Evolutionary conservation across 306 rosid genomes (phyloP).

Genomic region (Phaseolus lunatus): DNA sequence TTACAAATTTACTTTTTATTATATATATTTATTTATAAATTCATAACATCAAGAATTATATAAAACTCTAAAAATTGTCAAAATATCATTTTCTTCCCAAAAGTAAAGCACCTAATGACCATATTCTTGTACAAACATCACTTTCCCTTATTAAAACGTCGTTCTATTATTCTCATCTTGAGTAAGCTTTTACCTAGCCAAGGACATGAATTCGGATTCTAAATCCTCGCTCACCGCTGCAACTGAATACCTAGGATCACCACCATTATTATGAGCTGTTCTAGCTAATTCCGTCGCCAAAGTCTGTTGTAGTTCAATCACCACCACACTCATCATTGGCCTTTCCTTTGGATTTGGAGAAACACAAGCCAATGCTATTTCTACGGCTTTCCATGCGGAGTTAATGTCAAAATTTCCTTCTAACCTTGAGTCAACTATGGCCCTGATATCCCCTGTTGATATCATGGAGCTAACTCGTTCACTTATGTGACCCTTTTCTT

Average conservation of each 20-base stretch:
- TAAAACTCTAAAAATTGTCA: no score
- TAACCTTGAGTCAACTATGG: slow-evolving; percentile 51
- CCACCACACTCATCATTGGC: slow-evolving; percentile 54
- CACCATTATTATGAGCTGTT: not conserved
- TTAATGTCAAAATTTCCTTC: slow-evolving; percentile 34
- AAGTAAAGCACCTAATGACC: not conserved
- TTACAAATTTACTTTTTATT: no score
- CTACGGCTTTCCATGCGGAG: slow-evolving; percentile 57
- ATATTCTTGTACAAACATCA: not conserved
- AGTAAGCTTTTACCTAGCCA: slow-evolving; percentile 2
- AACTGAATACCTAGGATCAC: not conserved
- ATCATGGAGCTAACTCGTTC: slow-evolving; percentile 52
- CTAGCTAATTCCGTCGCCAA: slow-evolving; percentile 37
- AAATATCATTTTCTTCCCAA: no score
- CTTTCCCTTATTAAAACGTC: not conserved
- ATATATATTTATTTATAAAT: no score
- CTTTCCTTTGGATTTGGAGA: slow-evolving; percentile 34
- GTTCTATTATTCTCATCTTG: not conserved
- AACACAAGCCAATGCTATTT: slow-evolving; percentile 55
- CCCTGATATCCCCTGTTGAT: slow-evolving; percentile 44
- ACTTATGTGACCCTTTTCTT: slow-evolving; percentile 45
- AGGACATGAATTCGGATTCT: not conserved
- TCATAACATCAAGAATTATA: no score
- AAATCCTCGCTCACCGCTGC: not conserved
- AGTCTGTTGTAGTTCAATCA: slow-evolving; percentile 50